A percentile compares a stretch with the other conserved stretches of the same genome.
These are phyloP conservation scores for Phytopythium boreale DNA, from an alignment of 352 stramenopile genomes.

Conservation along the genomic window DNA sequence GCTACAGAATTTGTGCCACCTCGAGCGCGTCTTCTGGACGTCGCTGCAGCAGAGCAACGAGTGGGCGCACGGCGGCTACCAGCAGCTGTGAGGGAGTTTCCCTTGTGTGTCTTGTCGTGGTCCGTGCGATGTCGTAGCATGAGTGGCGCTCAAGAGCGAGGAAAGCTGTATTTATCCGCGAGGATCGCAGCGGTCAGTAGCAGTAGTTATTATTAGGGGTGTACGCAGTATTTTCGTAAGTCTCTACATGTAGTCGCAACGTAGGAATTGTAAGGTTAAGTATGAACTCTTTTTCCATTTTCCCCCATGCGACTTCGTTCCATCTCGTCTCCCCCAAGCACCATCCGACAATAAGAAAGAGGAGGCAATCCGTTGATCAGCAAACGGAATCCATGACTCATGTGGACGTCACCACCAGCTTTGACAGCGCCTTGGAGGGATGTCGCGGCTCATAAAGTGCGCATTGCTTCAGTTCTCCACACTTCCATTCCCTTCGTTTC, in stretches of 20 bases:
- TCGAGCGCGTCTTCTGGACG: slow-evolving; percentile 63
- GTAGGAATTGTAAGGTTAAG: slow-evolving; percentile 5
- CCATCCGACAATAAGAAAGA: no score
- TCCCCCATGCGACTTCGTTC: no score
- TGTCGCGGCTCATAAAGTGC: no score
- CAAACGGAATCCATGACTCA: no score
- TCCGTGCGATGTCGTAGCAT: neutral
- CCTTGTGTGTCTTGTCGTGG: neutral
- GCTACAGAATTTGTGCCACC: slow-evolving; percentile 35
- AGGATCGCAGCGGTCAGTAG: slow-evolving; percentile 8
- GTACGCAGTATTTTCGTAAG: neutral
- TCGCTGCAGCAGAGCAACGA: slow-evolving; percentile 61
- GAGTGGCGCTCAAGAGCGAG: slow-evolving; percentile 1
- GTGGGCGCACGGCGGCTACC: slow-evolving; percentile 20
- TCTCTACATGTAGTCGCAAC: neutral
- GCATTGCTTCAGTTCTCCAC: no score
- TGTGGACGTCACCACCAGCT: neutral
- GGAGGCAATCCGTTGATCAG: no score
- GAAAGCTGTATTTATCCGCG: slow-evolving; percentile 6
- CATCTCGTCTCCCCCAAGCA: no score
- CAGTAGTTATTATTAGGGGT: slow-evolving; percentile 10
- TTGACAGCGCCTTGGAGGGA: neutral
- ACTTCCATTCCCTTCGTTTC: neutral
- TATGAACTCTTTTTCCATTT: neutral
- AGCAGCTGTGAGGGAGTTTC: neutral